A percentile compares a stretch with the other conserved stretches of the same genome.
These are phyloP conservation scores for Sporothrix pallida DNA, from an alignment of 2,329 filamentous ascomycete genomes.

Conservation along the genomic window DNA sequence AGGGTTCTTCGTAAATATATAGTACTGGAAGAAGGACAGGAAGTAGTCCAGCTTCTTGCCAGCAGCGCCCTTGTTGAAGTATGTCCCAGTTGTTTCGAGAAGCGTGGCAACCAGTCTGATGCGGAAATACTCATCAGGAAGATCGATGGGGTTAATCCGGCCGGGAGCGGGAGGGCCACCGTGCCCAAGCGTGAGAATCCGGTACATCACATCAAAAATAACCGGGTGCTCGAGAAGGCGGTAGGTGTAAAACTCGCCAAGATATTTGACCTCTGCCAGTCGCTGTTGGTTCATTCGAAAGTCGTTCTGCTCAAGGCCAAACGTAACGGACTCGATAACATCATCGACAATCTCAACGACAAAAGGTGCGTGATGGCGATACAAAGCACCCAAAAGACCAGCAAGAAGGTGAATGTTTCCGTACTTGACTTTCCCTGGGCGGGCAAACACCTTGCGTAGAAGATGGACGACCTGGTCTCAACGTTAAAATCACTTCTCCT, in stretches of 20 bases:
- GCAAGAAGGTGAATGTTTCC: conserved; percentile 94
- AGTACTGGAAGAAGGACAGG: conserved; percentile 95
- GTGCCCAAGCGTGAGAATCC: conserved; percentile 91
- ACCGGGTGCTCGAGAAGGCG: conserved; percentile 94
- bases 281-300: conserved; percentile 97
- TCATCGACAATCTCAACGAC: conserved; percentile 92
- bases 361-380: conserved; percentile 90
- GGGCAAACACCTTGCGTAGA: conserved; percentile 90
- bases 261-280: conserved; percentile 93
- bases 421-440: conserved; percentile 96
- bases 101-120: conserved; percentile 88
- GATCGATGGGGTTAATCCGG: conserved; percentile 76
- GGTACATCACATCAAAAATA: conserved; percentile 94
- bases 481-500: not conserved
- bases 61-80: conserved; percentile 89
- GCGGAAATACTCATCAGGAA: conserved; percentile 94
- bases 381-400: conserved; percentile 84
- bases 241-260: conserved; percentile 97
- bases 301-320: conserved; percentile 93
- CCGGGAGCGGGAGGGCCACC: conserved; percentile 82
- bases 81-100: conserved; percentile 93
- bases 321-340: conserved; percentile 81
- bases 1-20: conserved; percentile 86
- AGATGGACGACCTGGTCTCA: conserved; percentile 42
- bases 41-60: conserved; percentile 99